Conservation (phyloP, 2,329 filamentous ascomycete genomes). For the Sclerotinia trifoliorum region DNA sequence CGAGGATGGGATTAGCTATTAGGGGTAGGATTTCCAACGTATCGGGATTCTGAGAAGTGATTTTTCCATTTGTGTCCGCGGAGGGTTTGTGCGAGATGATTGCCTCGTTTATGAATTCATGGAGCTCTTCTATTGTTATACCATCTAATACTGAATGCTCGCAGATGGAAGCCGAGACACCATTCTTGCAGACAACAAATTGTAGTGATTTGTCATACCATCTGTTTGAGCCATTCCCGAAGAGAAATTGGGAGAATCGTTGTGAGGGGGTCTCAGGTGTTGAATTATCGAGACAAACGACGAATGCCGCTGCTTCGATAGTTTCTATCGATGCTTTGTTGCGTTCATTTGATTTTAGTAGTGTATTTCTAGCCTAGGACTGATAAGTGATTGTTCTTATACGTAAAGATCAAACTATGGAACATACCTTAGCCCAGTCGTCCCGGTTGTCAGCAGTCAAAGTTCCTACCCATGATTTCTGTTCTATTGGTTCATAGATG, state of each 20-base stretch:
- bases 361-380: neutral
- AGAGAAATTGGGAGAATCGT: constrained; percentile 25
- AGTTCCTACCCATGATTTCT: neutral
- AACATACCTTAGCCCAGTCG: constrained; percentile 8
- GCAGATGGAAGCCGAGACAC: constrained; percentile 28
- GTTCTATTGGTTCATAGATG: neutral
- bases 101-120: constrained; percentile 6
- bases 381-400: too few relatives aligned
- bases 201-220: constrained; percentile 37
- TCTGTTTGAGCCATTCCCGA: constrained; percentile 33
- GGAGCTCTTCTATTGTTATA: neutral
- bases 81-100: neutral
- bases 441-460: neutral
- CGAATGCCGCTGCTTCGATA: constrained; percentile 32
- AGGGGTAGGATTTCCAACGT: neutral
- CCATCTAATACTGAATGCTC: constrained; percentile 33
- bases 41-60: neutral
- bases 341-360: neutral
- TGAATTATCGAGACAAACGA: constrained; percentile 35
- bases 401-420: neutral
- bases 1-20: neutral
- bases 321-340: constrained; percentile 22
- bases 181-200: constrained; percentile 33
- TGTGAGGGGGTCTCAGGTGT: constrained; percentile 27
- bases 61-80: neutral